Base-by-base conservation (phyloP, 805 yeast species). In the Allodekkera sacchari region DNA sequence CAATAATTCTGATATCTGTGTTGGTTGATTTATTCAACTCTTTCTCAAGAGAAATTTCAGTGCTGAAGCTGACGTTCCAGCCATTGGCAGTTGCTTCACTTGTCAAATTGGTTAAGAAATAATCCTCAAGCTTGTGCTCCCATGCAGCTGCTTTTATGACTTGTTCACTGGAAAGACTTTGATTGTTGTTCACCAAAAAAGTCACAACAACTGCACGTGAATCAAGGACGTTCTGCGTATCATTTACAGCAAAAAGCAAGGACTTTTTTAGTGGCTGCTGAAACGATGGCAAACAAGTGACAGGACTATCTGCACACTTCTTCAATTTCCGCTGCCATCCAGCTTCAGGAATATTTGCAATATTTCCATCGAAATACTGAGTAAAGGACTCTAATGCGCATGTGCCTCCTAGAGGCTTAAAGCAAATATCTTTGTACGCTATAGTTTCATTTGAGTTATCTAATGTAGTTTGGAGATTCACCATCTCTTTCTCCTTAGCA, bases 381-480 rank as follows among this genome's bases (percentile, higher is more conserved):
- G 96, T 79, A 38, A 84, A 77, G 2, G 95, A 84, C 51, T 89
- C 92, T 7, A 89, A 64, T 1, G 80, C 84, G 59, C 98, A 89
- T 4, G 69, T 63, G 8, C 76, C 89, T 3, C 74, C 85, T 9
- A 78, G 61, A 0, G 97, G 96, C 41, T 80, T 82, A 54, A 84
- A 77, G 49, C 98, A 89, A 30, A 88, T 53, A 39, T 82, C 84
- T 14, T 74, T 70, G 28, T 79, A 71, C 0, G 59, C 41, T 27
- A 56, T 40, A 33, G 41, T 36, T 23, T 48, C 18, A 28, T 22
- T 41, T 5, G 22, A 25, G 3, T 25, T 32, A 15, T 34, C 28
- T 5, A 33, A 26, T 23, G 27, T 48, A 36, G 51, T 50, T 47
- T 35, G 53, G 27, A 61, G 32, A 6, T 45, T 41, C 6, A 57